Percentiles rank a stretch among this genome's conserved stretches.
Evolutionary conservation across 2,329 filamentous ascomycete species (phyloP).

Genomic region (Cladosporium sp.): DNA sequence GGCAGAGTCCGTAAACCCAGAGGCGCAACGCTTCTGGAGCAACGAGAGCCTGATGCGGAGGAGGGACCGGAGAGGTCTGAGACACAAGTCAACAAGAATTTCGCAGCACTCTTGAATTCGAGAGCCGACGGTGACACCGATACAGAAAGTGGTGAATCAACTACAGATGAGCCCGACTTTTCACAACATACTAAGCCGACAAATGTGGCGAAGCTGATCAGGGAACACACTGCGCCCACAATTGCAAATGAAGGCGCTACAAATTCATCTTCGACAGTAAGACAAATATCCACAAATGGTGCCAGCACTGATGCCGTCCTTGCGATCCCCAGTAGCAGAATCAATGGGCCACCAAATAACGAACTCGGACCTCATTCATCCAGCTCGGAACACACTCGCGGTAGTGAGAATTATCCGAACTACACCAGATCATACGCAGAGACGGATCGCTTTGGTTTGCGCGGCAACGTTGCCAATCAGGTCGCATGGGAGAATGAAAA

Average conservation of each 20-base stretch:
- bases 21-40: slow-evolving; percentile 13
- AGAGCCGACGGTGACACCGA: slow-evolving; percentile 1
- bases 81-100: not conserved
- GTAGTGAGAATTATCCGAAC: not conserved
- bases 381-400: no score
- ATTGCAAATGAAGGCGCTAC: not conserved
- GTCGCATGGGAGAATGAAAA: slow-evolving; percentile 17
- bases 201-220: not conserved
- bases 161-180: not conserved
- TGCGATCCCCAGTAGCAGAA: not conserved
- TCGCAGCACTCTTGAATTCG: not conserved
- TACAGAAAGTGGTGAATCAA: not conserved
- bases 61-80: not conserved
- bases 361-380: no score
- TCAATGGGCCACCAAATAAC: not conserved
- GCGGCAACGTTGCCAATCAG: slow-evolving; percentile 14
- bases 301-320: not conserved
- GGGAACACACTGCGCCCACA: not conserved
- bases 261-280: not conserved
- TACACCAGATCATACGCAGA: slow-evolving; percentile 14
- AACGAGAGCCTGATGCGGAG: slow-evolving; percentile 3
- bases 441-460: slow-evolving; percentile 16
- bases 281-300: not conserved
- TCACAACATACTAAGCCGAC: not conserved
- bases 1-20: slow-evolving; percentile 17